Conservation (phyloP, 345 rosid genomes). For the Aquilaria malaccensis region DNA sequence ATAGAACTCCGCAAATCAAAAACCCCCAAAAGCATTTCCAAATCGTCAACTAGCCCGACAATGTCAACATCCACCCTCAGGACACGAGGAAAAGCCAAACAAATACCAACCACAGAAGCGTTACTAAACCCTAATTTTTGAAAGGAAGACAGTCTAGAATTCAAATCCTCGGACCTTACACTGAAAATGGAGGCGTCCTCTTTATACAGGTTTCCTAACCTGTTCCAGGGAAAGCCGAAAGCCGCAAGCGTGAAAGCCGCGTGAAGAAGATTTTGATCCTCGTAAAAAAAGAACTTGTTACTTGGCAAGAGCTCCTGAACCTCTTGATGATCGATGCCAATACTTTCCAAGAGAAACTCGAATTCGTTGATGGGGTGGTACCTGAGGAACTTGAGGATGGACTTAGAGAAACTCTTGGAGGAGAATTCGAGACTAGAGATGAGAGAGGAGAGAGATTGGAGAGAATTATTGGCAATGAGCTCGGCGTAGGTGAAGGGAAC, state of each 20-base stretch:
- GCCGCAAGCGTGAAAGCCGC: conserved; percentile 41
- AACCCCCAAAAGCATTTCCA: conserved; percentile 38
- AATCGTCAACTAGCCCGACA: conserved; percentile 28
- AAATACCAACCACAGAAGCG: conserved; percentile 37
- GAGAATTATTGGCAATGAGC: conserved; percentile 43
- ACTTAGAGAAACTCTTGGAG: conserved; percentile 24
- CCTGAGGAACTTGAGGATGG: conserved; percentile 40
- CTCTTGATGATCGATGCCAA: conserved; percentile 54
- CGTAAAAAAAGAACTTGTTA: conserved; percentile 50
- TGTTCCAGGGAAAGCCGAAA: conserved; percentile 75
- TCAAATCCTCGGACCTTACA: conserved; percentile 29
- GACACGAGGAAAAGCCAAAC: conserved; percentile 49
- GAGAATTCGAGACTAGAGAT: conserved; percentile 35
- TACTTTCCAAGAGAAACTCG: conserved; percentile 73
- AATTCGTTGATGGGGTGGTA: conserved; percentile 71
- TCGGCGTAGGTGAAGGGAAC: conserved; percentile 55
- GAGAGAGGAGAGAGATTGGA: conserved; percentile 37
- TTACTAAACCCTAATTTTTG: conserved; percentile 35
- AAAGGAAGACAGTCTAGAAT: conserved; percentile 24
- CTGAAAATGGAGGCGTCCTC: conserved; percentile 45
- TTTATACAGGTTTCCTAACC: conserved; percentile 45
- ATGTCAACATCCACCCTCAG: conserved; percentile 28
- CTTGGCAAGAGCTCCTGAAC: conserved; percentile 31
- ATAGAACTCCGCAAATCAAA: conserved; percentile 27
- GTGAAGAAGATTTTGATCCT: conserved; percentile 36